phyloP scores from a whole-genome alignment of 352 stramenopile genomes.

The Phytophthora crassamura region DNA sequence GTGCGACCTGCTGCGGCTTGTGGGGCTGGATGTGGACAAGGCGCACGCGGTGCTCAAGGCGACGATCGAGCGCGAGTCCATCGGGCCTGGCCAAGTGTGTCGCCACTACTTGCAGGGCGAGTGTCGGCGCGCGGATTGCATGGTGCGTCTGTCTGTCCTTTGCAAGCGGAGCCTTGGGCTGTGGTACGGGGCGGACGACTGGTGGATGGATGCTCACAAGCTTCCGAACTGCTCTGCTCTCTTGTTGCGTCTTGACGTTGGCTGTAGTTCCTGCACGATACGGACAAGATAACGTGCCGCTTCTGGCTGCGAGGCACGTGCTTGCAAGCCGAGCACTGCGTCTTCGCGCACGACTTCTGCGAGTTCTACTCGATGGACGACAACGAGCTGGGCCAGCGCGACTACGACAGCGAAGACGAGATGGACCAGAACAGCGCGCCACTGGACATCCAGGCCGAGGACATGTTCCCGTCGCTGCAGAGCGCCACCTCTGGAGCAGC shows the following conservation, averaged over 20 bases:
- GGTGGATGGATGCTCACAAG: slow-evolving; percentile 24
- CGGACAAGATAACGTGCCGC: slow-evolving; percentile 81
- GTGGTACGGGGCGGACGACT: slow-evolving; percentile 16
- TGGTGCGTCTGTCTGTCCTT: slow-evolving; percentile 66
- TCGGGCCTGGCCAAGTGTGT: slow-evolving; percentile 77
- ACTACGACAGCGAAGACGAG: slow-evolving; percentile 86
- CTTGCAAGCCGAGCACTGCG: slow-evolving; percentile 78
- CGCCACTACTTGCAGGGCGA: slow-evolving; percentile 84
- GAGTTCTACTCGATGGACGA: slow-evolving; percentile 77
- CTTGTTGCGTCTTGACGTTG: slow-evolving; percentile 34
- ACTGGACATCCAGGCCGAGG: slow-evolving; percentile 74
- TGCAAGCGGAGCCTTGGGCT: slow-evolving; percentile 27
- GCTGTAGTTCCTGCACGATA: slow-evolving; percentile 85
- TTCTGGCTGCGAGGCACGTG: slow-evolving; percentile 87
- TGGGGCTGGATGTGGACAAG: slow-evolving; percentile 77
- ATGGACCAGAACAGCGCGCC: slow-evolving; percentile 45
- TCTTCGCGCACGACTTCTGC: slow-evolving; percentile 85
- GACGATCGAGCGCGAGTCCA: slow-evolving; percentile 77
- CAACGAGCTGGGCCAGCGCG: slow-evolving; percentile 42
- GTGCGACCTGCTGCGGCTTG: slow-evolving; percentile 76
- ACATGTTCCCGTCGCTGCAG: slow-evolving; percentile 83
- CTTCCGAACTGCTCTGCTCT: slow-evolving; percentile 27
- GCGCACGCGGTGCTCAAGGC: slow-evolving; percentile 79
- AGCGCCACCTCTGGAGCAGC: slow-evolving; percentile 28
- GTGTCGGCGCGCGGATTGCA: slow-evolving; percentile 85